Base-by-base conservation (phyloP, 441 rosid genomes). In the Kokia cookei region DNA sequence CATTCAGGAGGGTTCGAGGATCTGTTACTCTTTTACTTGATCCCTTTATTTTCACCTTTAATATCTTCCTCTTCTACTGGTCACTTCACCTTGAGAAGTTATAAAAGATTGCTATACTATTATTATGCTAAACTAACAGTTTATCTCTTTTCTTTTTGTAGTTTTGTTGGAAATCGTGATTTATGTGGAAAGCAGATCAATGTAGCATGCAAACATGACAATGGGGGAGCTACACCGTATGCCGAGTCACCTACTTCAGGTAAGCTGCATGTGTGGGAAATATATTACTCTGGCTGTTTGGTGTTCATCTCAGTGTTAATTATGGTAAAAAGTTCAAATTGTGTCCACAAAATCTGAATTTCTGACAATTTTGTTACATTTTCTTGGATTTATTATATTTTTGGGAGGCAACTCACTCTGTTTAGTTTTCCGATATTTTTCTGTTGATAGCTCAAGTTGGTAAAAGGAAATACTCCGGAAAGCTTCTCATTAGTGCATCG, bases 101-200 rank as follows among this genome's bases (percentile, higher is more conserved):
- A 69, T 68, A 59, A 24, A 32, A 64, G 13, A 19, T 29, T 24
- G 61, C 12, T 68, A 42, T 14, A 43, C 51, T 66, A 43, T 35
- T 59, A 13, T 47, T 29, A 73, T 84, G 53, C 80, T 42, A 35
- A 79, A 63, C 50, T 79, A 73, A 81, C 74, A 65, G 26, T 40
- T 73, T 42, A 42, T 57, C 35, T 17, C 17, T 26, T 47, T 63
- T 72, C 48, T 24, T 17, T 67, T 67, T 37, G 81, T 85, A 93
- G 99, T 78, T 96, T 91, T 79, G 73, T 64, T 73, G 99, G 98
- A 73, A 96, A 96, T 79, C 94, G 80, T 69, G 90, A 74, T 61
- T 82, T 96, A 82, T 96, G 99, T 78, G 99, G 99, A 83, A 86
- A 84, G 79, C 97, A 92, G 86, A 76, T 92, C 66, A 86, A 84